A percentile compares a stretch with the other conserved stretches of the same genome.
Conservation (phyloP, 2,329 filamentous ascomycete species). For the Tolypocladium sp. region DNA sequence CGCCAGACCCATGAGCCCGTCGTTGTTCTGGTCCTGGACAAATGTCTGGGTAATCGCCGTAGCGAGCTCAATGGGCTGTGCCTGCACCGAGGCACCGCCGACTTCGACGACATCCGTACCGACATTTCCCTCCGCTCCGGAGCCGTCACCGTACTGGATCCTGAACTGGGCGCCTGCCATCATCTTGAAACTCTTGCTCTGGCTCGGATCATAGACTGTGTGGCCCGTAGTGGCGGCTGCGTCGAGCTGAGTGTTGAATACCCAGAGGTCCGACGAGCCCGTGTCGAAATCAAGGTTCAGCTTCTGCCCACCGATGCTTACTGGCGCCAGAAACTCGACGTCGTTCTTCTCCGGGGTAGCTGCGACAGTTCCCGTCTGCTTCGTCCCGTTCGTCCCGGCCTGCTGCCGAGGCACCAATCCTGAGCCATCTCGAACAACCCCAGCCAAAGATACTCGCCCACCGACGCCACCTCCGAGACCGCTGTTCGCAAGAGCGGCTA, state of each 20-base stretch:
- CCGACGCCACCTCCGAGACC: neutral
- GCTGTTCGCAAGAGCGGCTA: neutral
- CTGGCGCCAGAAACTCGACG: slow-evolving; percentile 58
- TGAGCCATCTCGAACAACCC: too few species aligned
- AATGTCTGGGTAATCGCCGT: slow-evolving; percentile 49
- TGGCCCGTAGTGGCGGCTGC: slow-evolving; percentile 36
- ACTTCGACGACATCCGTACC: slow-evolving; percentile 60
- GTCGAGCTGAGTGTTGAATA: slow-evolving; percentile 55
- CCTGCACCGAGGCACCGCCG: slow-evolving; percentile 51
- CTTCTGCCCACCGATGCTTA: slow-evolving; percentile 60
- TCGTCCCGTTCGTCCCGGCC: neutral
- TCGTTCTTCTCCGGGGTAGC: slow-evolving; percentile 55
- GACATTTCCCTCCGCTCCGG: slow-evolving; percentile 53
- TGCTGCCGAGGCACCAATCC: neutral
- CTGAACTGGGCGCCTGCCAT: slow-evolving; percentile 43
- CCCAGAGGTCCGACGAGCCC: slow-evolving; percentile 69
- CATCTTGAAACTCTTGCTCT: slow-evolving; percentile 23
- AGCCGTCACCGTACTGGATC: slow-evolving; percentile 62
- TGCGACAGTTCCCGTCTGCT: slow-evolving; percentile 42
- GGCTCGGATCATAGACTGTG: slow-evolving; percentile 25
- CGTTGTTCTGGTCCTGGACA: slow-evolving; percentile 47
- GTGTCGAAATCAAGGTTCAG: slow-evolving; percentile 66
- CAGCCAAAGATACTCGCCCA: neutral
- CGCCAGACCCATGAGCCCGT: slow-evolving; percentile 62
- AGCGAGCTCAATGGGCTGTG: slow-evolving; percentile 61